These are phyloP conservation scores for Thamnidium elegans DNA, from an alignment of 192 early-diverging fungal species.

Conservation along the genomic window DNA sequence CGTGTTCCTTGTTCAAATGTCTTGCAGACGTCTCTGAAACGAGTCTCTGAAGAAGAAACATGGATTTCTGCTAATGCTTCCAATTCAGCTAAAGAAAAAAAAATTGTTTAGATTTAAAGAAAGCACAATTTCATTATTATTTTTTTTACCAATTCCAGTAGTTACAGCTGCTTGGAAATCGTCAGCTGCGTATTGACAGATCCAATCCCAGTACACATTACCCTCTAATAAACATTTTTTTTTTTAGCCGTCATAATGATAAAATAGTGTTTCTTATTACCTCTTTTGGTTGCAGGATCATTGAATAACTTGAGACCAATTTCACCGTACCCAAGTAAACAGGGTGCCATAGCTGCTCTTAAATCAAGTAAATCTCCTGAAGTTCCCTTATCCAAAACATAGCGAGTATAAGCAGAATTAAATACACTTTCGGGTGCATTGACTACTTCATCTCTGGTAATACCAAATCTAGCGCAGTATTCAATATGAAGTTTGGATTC, in stretches of 20 bases:
- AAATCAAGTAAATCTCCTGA: conserved; percentile 76
- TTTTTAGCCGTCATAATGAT: not conserved
- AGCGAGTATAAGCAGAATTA: conserved; percentile 86
- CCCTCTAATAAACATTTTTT: conserved; percentile 37
- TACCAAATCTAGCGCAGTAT: conserved; percentile 74
- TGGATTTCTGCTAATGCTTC: conserved; percentile 48
- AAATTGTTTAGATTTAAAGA: not conserved
- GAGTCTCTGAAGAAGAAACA: conserved; percentile 47
- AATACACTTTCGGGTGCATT: conserved; percentile 65
- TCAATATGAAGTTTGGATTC: conserved; percentile 70
- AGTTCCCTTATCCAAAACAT: conserved; percentile 68
- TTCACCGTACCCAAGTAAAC: conserved; percentile 80
- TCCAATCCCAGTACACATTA: conserved; percentile 86
- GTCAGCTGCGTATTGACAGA: conserved; percentile 61
- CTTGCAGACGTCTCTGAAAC: conserved; percentile 60
- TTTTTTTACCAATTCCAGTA: conserved; percentile 48
- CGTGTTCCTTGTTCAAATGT: conserved; percentile 66
- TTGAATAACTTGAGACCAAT: conserved; percentile 63
- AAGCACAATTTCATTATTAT: not conserved
- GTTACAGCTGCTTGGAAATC: conserved; percentile 67
- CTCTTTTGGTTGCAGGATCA: conserved; percentile 62
- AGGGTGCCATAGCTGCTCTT: conserved; percentile 78
- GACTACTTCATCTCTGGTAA: conserved; percentile 64
- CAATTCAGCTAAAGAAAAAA: conserved; percentile 42
- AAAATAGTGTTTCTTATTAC: conserved; percentile 1